These are phyloP conservation scores for Penicillium tannophilum DNA, from an alignment of 495 filamentous ascomycete genomes.

Conservation along the genomic window DNA sequence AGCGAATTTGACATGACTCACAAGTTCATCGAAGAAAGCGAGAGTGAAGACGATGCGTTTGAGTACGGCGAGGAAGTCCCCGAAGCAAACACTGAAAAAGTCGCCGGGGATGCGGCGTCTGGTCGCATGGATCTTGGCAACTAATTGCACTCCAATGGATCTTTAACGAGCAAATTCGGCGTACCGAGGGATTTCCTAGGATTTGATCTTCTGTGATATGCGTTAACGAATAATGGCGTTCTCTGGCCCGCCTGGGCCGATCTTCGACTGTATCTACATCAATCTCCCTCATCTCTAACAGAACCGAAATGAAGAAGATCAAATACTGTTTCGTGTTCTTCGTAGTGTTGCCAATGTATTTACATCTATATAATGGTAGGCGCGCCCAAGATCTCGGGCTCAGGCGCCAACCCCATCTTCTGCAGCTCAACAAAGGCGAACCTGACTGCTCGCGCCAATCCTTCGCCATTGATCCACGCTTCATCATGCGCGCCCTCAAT, in stretches of 20 bases:
- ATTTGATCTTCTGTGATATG: constrained; percentile 27
- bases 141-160: constrained; percentile 21
- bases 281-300: constrained; percentile 7
- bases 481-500: constrained; percentile 67
- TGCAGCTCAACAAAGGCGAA: constrained; percentile 37
- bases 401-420: constrained; percentile 28
- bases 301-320: constrained; percentile 21
- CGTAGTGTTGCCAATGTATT: neutral
- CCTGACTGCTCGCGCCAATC: constrained; percentile 47
- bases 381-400: constrained; percentile 5
- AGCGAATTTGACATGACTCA: constrained; percentile 54
- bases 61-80: constrained; percentile 46
- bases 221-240: constrained; percentile 35
- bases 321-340: constrained; percentile 1
- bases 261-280: constrained; percentile 32
- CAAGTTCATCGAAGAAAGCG: constrained; percentile 59
- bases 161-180: constrained; percentile 32
- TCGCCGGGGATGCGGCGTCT: constrained; percentile 42
- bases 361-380: neutral
- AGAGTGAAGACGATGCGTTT: constrained; percentile 50
- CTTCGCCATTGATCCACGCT: constrained; percentile 54
- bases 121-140: constrained; percentile 49
- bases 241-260: constrained; percentile 20
- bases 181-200: constrained; percentile 32
- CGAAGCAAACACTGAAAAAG: constrained; percentile 33